Evolutionary conservation across 2,329 filamentous ascomycete genomes (phyloP).

Genomic region (Alternaria longipes): DNA sequence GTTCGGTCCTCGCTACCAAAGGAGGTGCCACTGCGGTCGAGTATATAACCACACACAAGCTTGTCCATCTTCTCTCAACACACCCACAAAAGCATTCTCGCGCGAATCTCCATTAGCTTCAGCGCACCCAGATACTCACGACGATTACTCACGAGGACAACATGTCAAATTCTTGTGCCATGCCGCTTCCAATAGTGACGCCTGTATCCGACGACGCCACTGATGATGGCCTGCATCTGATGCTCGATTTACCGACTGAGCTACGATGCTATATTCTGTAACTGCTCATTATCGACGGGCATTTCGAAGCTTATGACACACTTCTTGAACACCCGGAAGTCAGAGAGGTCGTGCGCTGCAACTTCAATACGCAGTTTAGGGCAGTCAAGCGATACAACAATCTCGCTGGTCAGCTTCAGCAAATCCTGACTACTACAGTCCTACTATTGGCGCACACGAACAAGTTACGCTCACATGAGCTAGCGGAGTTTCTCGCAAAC

Average conservation of each 20-base stretch:
- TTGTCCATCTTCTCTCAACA: background rate
- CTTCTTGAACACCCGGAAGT: conserved; percentile 5
- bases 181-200: background rate
- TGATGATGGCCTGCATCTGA: background rate
- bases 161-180: background rate
- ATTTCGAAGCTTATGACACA: background rate
- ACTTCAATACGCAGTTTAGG: conserved; percentile 5
- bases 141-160: background rate
- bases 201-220: background rate
- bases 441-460: background rate
- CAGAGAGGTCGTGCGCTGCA: conserved; percentile 8
- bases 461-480: background rate
- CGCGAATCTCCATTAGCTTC: rapidly evolving
- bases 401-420: conserved; percentile 8
- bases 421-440: conserved; percentile 1
- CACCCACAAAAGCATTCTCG: background rate
- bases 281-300: background rate
- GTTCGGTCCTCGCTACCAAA: background rate
- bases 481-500: background rate
- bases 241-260: conserved; percentile 3
- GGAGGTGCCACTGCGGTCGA: background rate
- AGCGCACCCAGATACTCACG: background rate
- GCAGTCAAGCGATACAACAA: background rate
- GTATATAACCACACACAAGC: background rate
- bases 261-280: conserved; percentile 1